Evolutionary conservation across 176 grass and related monocot species (phyloP).

Genomic region (Cenchrus fungigraminus): DNA sequence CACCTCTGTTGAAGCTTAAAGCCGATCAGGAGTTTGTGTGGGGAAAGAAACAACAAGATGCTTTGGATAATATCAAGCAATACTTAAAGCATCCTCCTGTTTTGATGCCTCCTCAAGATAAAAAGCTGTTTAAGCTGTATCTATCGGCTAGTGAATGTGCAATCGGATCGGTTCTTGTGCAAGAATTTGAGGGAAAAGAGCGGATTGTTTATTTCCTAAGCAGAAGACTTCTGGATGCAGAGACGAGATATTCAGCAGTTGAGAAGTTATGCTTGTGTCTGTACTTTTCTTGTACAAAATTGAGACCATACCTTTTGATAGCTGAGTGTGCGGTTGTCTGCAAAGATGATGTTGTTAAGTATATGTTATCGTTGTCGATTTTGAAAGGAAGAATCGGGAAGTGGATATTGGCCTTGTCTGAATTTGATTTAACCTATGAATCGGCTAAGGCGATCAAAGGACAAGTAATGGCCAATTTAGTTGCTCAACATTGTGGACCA

Average conservation of each 20-base stretch:
- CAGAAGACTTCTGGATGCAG: not conserved
- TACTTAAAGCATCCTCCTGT: not conserved
- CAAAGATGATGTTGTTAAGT: not conserved
- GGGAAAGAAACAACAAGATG: not conserved
- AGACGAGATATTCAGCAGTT: not conserved
- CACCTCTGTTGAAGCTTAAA: not conserved
- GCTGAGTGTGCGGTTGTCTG: not conserved
- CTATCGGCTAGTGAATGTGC: not conserved
- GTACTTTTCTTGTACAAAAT: too few species aligned
- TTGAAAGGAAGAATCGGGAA: not conserved
- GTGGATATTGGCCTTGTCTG: not conserved
- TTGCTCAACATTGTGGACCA: too few species aligned
- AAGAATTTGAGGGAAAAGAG: not conserved
- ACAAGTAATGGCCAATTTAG: not conserved
- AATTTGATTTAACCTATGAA: not conserved
- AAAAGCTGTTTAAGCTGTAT: not conserved
- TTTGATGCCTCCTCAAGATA: not conserved
- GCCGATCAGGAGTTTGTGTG: not conserved
- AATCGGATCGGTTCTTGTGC: not conserved
- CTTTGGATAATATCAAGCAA: not conserved
- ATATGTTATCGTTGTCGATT: not conserved
- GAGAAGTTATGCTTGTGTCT: not conserved
- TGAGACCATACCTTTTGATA: too few species aligned
- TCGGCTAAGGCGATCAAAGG: not conserved
- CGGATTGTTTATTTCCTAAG: not conserved